These are phyloP conservation scores for Trametes villosa DNA, from an alignment of 768 basidiomycete genomes.

Conservation along the genomic window DNA sequence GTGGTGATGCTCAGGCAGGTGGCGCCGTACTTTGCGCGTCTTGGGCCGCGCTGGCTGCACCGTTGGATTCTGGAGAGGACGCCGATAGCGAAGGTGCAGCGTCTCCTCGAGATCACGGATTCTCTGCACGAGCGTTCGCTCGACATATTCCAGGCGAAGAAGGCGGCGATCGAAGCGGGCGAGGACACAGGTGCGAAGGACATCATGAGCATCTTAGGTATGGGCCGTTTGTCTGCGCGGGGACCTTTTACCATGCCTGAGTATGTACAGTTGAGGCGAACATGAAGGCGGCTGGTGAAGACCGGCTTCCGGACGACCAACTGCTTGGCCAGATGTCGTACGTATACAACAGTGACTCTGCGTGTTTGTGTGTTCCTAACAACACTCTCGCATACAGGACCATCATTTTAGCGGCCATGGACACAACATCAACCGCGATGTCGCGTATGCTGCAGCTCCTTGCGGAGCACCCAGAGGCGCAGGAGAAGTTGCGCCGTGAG, in stretches of 20 bases:
- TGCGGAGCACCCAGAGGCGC: constrained; percentile 27
- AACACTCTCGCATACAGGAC: constrained; percentile 11
- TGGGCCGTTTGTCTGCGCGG: constrained; percentile 28
- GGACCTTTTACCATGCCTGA: not conserved
- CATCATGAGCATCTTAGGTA: constrained; percentile 51
- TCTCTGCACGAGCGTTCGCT: constrained; percentile 40
- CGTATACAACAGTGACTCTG: not conserved
- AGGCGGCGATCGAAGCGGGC: constrained; percentile 36
- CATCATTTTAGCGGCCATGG: constrained; percentile 33
- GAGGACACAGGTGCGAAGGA: constrained; percentile 45
- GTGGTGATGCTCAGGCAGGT: constrained; percentile 20
- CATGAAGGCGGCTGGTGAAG: constrained; percentile 33
- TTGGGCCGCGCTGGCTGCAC: constrained; percentile 34
- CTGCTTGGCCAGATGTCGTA: constrained; percentile 45
- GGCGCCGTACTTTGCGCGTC: constrained; percentile 17
- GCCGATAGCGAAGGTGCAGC: constrained; percentile 39
- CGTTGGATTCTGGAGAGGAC: constrained; percentile 39
- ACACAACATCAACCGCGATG: constrained; percentile 31
- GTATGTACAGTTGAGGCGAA: constrained; percentile 44
- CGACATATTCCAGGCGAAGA: constrained; percentile 44
- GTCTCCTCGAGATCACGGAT: constrained; percentile 40
- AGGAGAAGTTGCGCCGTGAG: constrained; percentile 31
- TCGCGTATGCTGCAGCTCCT: constrained; percentile 29
- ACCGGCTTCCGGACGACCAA: constrained; percentile 37
- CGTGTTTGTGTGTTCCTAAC: not conserved